Evolutionary conservation across 2,329 filamentous ascomycete genomes (phyloP).

Genomic region (Fusarium sp.): DNA sequence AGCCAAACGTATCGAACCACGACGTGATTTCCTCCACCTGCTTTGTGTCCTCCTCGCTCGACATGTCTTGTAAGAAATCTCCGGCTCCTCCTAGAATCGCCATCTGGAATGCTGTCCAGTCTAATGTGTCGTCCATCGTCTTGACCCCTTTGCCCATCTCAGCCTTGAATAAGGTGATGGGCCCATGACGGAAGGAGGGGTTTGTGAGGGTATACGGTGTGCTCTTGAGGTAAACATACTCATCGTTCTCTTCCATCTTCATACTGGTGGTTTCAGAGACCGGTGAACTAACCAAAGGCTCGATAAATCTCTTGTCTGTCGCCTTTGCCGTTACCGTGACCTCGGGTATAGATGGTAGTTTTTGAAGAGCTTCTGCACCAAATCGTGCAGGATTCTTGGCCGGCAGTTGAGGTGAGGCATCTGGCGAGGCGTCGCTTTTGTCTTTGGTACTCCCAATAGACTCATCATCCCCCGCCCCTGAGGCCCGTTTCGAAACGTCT

Average conservation of each 20-base stretch:
- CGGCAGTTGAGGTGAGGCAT: conserved; percentile 27
- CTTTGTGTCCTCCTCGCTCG: conserved; percentile 59
- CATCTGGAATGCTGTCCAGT: conserved; percentile 75
- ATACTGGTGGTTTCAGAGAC: conserved; percentile 17
- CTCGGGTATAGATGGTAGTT: conserved; percentile 44
- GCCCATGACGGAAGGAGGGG: conserved; percentile 65
- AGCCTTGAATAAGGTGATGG: conserved; percentile 62
- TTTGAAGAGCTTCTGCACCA: conserved; percentile 8
- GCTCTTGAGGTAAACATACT: conserved; percentile 60
- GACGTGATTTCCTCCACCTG: conserved; percentile 56
- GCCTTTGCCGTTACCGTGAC: conserved; percentile 20
- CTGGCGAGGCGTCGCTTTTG: not conserved
- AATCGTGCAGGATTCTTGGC: conserved; percentile 38
- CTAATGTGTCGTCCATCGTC: conserved; percentile 61
- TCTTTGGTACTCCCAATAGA: conserved; percentile 8
- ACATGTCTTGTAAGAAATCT: conserved; percentile 58
- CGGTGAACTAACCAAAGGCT: conserved; percentile 4
- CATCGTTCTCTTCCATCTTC: conserved; percentile 52
- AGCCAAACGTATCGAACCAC: conserved; percentile 65
- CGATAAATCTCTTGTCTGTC: conserved; percentile 10
- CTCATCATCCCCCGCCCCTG: not conserved
- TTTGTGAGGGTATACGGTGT: conserved; percentile 62
- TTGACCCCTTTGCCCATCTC: conserved; percentile 54
- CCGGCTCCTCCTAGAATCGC: conserved; percentile 69
- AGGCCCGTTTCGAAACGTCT: conserved; percentile 37